Base-by-base conservation (phyloP, 202 grass and related monocot genomes). In the Panicum hallii region DNA sequence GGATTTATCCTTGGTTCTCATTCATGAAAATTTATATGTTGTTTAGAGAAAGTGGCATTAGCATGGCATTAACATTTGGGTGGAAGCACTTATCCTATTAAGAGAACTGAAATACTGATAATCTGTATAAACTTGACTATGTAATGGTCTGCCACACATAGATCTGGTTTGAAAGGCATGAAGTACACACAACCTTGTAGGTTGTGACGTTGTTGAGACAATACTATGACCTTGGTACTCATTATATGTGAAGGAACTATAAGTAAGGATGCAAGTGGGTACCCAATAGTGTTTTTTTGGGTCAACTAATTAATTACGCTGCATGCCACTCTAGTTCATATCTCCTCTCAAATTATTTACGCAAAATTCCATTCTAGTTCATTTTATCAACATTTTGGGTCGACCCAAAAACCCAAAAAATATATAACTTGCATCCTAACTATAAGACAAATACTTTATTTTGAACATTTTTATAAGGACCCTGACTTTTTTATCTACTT, bases 391-490 rank as follows among this genome's bases (percentile, higher is more conserved):
- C 26, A 26, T 26, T 26, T 26, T 26, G 26, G 26, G 26, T 26
- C 26, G 26, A 26, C 26, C 26, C 26, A 26, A 26, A 0, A 26
- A 26, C 26, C 26, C 26, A 26, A 26, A 26, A 26, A 0, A 26
- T 26, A 26, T 26, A 26, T 26, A 26, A 26, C 26, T 26, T 26
- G 26, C 26, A 26, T 26, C 26, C 26, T 26, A 32, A 53, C 80
- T 71, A 45, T 63, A n/a, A 19, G 46, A 9, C 44, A 78, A 61
- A 82, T 69, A 70, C 8, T 34, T 5, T 20, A 10, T 73, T 53
- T 74, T 88, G 20, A 50, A 61, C 22, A 73, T 86, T n/a, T 46
- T 64, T 86, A 72, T 13, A 62, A 64, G 15, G 10, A 36, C 14
- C 46, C 28, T 26, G 14, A 34, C 5, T 46, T 67, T 46, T 67